Conservation (phyloP, 768 basidiomycete species). For the Termitomyces sp. region DNA sequence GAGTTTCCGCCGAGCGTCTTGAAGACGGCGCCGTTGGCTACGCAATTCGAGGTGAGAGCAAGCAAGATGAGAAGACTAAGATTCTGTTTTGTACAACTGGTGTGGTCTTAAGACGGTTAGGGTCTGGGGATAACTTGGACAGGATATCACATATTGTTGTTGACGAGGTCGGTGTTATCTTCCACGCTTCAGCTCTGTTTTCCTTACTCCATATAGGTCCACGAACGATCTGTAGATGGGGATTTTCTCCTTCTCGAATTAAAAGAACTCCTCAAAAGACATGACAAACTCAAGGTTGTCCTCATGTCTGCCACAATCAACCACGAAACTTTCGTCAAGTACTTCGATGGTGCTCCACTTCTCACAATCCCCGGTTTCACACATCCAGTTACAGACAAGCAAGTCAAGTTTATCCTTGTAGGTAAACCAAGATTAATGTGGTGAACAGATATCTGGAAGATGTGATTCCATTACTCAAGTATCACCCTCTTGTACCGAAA, state of each 20-base stretch:
- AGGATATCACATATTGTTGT: slow-evolving; percentile 82
- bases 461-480: slow-evolving; percentile 51
- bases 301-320: slow-evolving; percentile 97
- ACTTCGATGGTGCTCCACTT: slow-evolving; percentile 78
- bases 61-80: slow-evolving; percentile 58
- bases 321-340: slow-evolving; percentile 75
- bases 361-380: slow-evolving; percentile 81
- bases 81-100: slow-evolving; percentile 92
- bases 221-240: slow-evolving; percentile 88
- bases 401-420: slow-evolving; percentile 15
- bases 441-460: slow-evolving; percentile 74
- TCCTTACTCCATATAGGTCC: slow-evolving; percentile 48
- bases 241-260: slow-evolving; percentile 87
- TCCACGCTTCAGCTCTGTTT: background rate
- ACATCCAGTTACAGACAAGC: slow-evolving; percentile 74
- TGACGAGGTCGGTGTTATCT: slow-evolving; percentile 61
- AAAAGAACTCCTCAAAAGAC: slow-evolving; percentile 61
- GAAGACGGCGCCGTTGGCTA: slow-evolving; percentile 83
- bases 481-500: slow-evolving; percentile 37
- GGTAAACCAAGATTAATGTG: background rate
- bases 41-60: slow-evolving; percentile 83
- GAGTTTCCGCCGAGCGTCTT: slow-evolving; percentile 77
- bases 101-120: slow-evolving; percentile 77
- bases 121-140: slow-evolving; percentile 63
- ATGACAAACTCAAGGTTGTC: slow-evolving; percentile 68